These are phyloP conservation scores for Lodderomyces orthopsilosis DNA, from an alignment of 1,139 yeast species.

Conservation along the genomic window DNA sequence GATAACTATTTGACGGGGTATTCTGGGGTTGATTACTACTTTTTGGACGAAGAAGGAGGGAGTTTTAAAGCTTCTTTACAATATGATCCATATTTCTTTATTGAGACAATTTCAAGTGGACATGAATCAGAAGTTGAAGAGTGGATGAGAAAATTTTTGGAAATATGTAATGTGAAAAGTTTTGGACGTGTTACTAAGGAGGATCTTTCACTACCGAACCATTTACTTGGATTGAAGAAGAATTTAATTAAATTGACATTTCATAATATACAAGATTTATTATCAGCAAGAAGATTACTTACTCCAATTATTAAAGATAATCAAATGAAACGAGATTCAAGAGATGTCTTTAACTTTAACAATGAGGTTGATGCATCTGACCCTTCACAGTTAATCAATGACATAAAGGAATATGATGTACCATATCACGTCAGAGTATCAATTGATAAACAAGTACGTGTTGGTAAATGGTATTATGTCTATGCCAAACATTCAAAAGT, in stretches of 20 bases:
- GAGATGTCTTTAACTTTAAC: constrained; percentile 55
- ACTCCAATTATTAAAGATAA: constrained; percentile 73
- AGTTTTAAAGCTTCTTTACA: constrained; percentile 82
- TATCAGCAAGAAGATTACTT: constrained; percentile 67
- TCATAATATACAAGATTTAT: constrained; percentile 70
- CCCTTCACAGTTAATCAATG: constrained; percentile 67
- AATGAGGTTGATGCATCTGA: constrained; percentile 32
- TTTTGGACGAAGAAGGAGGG: constrained; percentile 97
- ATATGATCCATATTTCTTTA: constrained; percentile 84
- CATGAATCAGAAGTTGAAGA: constrained; percentile 74
- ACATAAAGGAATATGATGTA: constrained; percentile 90
- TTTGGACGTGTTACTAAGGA: constrained; percentile 63
- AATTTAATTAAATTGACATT: constrained; percentile 67
- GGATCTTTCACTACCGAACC: constrained; percentile 80
- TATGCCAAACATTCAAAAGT: constrained; percentile 59
- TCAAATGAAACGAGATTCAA: constrained; percentile 59
- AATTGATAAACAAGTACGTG: constrained; percentile 80
- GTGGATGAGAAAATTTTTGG: constrained; percentile 66
- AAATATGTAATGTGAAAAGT: constrained; percentile 53
- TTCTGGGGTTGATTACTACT: constrained; percentile 92
- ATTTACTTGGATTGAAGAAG: constrained; percentile 72
- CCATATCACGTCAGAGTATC: constrained; percentile 96
- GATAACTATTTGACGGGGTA: constrained; percentile 58
- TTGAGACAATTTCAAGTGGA: constrained; percentile 69
- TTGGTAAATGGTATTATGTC: constrained; percentile 95